Evolutionary conservation across 2,329 filamentous ascomycete genomes (phyloP), one percentile per base, ranked within the genome.

Genomic region (Epichloe elymi): DNA sequence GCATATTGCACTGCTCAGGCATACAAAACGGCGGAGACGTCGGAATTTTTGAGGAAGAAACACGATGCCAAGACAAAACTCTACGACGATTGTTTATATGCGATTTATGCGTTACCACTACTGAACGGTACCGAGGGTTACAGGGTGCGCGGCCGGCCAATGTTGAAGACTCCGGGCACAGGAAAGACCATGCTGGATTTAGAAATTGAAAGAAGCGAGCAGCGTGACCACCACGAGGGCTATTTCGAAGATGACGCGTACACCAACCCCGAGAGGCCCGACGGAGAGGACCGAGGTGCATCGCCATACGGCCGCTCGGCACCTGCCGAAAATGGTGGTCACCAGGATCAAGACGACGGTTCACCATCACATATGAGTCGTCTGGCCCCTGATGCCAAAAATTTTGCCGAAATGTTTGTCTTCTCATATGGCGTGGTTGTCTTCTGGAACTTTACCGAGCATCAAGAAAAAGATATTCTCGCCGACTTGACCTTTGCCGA

Each of bases 361-460:
- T 59, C 58, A 14, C 52, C 72, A 52, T 73, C 75, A 61, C 69
- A 78, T 23, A 70, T 76, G 56, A 74, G 78, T 63, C 76, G 79
- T 30, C 75, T 88, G 23, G 79, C 79, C 1, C 78, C 85, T 5
- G 81, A 88, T 62, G 80, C 83, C 37, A 83, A 91, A 61, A 78
- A 83, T 51, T 88, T 95, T 63, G 91, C 88, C 41, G 93, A 98
- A 69, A 88, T 97, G 80, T 97, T 95, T 64, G 85, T 98, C 59
- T 97, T 94, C 67, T 91, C 87, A 15, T 98, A 98, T 63, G 93
- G 93, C 19, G 91, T 98, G 0, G 91, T 93, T 0, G 93, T 98
- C 5, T 95, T 98, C 65, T 98, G 93, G 93, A 98, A 98, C 66
- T 96, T 98, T 60, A 91, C 88, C 11, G 90, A 95, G 66, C 80